These are phyloP conservation scores for Globisporangium cylindrosporum DNA, from an alignment of 352 stramenopile genomes.

Conservation along the genomic window DNA sequence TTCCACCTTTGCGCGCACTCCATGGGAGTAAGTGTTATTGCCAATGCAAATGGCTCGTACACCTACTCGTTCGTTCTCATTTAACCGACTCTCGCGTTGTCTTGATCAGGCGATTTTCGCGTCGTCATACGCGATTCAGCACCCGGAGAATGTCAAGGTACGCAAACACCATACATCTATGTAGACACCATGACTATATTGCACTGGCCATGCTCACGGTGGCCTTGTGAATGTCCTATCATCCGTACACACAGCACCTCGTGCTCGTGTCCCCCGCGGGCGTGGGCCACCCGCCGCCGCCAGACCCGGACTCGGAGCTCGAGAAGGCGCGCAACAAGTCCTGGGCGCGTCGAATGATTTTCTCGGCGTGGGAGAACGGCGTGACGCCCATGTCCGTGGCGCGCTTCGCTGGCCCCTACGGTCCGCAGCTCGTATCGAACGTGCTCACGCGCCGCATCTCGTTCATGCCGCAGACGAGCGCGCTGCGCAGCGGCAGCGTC, in stretches of 20 bases:
- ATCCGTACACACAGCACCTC: conserved; percentile 48
- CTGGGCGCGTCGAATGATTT: conserved; percentile 50
- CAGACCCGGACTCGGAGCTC: conserved; percentile 34
- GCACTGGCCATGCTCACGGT: no score
- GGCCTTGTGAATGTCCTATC: background rate
- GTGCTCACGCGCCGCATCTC: conserved; percentile 59
- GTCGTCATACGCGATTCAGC: conserved; percentile 63
- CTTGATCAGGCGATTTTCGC: conserved; percentile 76
- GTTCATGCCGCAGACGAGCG: conserved; percentile 72
- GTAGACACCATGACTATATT: background rate
- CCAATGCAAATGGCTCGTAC: background rate
- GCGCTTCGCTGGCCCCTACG: conserved; percentile 72
- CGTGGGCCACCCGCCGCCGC: conserved; percentile 51
- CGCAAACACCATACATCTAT: background rate
- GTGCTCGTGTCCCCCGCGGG: conserved; percentile 74
- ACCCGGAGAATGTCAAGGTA: conserved; percentile 65
- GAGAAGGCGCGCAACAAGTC: conserved; percentile 35
- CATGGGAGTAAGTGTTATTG: conserved; percentile 53
- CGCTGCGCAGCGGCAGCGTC: conserved; percentile 63
- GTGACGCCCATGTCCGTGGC: conserved; percentile 78
- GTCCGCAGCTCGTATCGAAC: conserved; percentile 68
- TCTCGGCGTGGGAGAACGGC: conserved; percentile 60
- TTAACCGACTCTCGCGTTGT: background rate
- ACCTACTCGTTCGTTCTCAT: background rate
- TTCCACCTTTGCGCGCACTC: conserved; percentile 81